Base-by-base conservation (phyloP, 768 basidiomycete genomes). In the Lentinula aciculospora region DNA sequence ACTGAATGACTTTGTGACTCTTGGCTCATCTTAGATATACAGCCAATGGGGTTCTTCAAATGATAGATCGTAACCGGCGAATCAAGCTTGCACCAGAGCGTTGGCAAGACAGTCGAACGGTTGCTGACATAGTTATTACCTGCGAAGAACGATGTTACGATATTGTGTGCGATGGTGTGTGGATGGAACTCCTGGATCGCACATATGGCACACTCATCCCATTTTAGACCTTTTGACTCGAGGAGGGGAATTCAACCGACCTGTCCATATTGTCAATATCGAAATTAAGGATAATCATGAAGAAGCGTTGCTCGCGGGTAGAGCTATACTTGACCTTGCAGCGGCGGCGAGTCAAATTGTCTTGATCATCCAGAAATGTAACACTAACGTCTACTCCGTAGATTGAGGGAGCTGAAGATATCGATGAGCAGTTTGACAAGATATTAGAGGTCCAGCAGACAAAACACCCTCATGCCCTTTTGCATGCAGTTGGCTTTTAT, bases 261-360 rank as follows among this genome's bases (percentile, higher is more conserved):
- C 95, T 1, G 94, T 98, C 17, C 97, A 99, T 71, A 71, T 99
- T 42, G 92, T 99, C 66, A 99, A 99, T 71, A 83, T 98, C 60
- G 97, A 99, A 68, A 98, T 98, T 72, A 97, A 92, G 75, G 97
- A 99, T 72, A 98, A 97, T 67, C 95, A 98, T 65, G 97, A 98
- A 78, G 97, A 99, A 72, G 97, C 97, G 0, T 77, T 89, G 47
- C 93, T 98, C 62, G 97, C 97, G 25, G 96, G 97, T 17, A 92
- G 87, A 70, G 94, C 96, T 2, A 94, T 98, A 68, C 76, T 98
- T 28, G 95, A 96, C 66, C 76, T 99, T 21, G 94, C 93, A 7
- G 77, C 84, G 48, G 89, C 94, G 56, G 96, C 97, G 66, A 74
- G 92, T 79, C 17, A 8, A 13, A 13, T 6, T 40, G 21, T 19